Conservation (phyloP, 768 basidiomycete species). For the Russula olivacea region DNA sequence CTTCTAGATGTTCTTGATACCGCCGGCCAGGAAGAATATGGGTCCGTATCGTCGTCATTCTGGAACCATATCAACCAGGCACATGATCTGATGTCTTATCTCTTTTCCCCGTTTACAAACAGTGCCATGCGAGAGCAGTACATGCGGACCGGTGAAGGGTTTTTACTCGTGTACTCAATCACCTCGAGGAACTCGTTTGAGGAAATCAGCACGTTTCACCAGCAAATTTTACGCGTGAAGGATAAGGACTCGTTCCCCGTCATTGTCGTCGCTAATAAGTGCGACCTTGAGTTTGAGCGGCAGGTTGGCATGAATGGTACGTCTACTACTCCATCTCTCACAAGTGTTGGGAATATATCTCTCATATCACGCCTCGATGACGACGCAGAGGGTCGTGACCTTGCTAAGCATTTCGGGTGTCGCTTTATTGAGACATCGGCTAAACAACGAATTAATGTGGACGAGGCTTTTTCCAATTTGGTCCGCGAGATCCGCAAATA, state of each 20-base stretch:
- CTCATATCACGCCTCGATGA: background rate
- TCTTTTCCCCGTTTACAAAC: slow-evolving; percentile 6
- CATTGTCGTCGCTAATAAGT: slow-evolving; percentile 97
- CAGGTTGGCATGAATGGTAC: slow-evolving; percentile 93
- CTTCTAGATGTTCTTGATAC: slow-evolving; percentile 95
- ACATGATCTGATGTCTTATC: slow-evolving; percentile 3
- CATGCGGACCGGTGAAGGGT: slow-evolving; percentile 97
- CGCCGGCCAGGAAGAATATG: slow-evolving; percentile 97
- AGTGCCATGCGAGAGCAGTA: slow-evolving; percentile 99
- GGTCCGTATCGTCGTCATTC: slow-evolving; percentile 47
- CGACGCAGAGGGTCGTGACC: slow-evolving; percentile 84
- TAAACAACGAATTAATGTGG: slow-evolving; percentile 94
- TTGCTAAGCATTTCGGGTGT: slow-evolving; percentile 91
- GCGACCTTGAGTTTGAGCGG: slow-evolving; percentile 91
- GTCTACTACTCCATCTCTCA: slow-evolving; percentile 24
- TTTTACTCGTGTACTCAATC: slow-evolving; percentile 96
- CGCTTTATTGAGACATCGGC: slow-evolving; percentile 96
- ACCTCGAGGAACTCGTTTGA: slow-evolving; percentile 98
- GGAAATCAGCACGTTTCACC: slow-evolving; percentile 93
- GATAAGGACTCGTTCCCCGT: slow-evolving; percentile 95
- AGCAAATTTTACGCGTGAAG: slow-evolving; percentile 94
- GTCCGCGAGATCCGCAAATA: slow-evolving; percentile 92
- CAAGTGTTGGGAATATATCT: background rate
- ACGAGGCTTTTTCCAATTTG: slow-evolving; percentile 89
- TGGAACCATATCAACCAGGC: slow-evolving; percentile 11